These are phyloP conservation scores for Stipa capillata DNA, from an alignment of 176 grass and related monocot genomes.

Conservation along the genomic window DNA sequence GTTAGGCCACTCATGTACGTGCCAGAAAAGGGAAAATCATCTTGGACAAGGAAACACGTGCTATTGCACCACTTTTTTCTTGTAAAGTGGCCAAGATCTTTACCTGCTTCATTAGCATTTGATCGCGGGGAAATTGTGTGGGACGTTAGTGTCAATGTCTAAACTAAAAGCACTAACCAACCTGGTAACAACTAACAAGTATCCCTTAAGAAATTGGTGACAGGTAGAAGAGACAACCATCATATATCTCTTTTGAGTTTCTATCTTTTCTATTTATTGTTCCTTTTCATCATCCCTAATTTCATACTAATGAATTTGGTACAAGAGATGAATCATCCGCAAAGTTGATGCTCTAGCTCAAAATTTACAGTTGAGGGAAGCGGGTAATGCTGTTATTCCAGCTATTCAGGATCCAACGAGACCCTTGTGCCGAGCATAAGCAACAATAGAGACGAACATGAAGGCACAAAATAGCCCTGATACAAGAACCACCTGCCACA, in stretches of 20 bases:
- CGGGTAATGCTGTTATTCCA: constrained; percentile 1
- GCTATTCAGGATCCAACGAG: constrained; percentile 73
- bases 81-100: not conserved
- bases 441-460: constrained; percentile 55
- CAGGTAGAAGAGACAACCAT: not conserved
- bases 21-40: not conserved
- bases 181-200: not conserved
- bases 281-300: constrained; percentile 2
- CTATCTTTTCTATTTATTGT: constrained; percentile 3
- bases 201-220: not conserved
- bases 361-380: constrained; percentile 20
- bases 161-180: not conserved
- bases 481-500: constrained; percentile 59
- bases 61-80: not conserved
- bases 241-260: constrained; percentile 12
- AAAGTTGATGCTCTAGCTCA: constrained; percentile 22
- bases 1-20: not conserved
- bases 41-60: not conserved
- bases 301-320: constrained; percentile 22
- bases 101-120: not conserved
- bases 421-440: constrained; percentile 81
- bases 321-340: constrained; percentile 28
- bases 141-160: not conserved
- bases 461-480: constrained; percentile 53
- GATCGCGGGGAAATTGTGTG: not conserved